A percentile compares a stretch with the other conserved stretches of the same genome.
phyloP scores from a whole-genome alignment of 495 filamentous ascomycete species.

The Thozetella sp. region DNA sequence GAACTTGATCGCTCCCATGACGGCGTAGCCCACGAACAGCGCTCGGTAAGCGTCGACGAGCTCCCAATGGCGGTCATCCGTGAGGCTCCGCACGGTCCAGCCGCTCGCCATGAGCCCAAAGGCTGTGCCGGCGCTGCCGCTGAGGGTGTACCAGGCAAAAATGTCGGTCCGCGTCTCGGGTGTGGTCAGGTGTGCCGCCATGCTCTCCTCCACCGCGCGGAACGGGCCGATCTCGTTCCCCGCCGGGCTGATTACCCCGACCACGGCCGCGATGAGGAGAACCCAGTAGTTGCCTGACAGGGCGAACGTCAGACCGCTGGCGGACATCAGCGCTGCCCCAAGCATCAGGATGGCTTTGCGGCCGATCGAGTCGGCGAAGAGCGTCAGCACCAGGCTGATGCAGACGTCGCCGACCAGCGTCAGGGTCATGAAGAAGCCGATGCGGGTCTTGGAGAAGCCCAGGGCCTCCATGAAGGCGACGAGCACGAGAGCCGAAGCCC shows the following conservation, averaged over 20 bases:
- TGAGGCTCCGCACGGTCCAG: constrained; percentile 59
- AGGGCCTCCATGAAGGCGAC: constrained; percentile 69
- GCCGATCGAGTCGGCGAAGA: constrained; percentile 75
- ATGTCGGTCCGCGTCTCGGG: constrained; percentile 67
- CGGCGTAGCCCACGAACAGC: constrained; percentile 72
- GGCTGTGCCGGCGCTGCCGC: constrained; percentile 70
- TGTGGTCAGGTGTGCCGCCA: constrained; percentile 71
- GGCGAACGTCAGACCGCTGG: constrained; percentile 70
- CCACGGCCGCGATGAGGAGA: constrained; percentile 69
- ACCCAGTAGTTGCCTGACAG: constrained; percentile 72
- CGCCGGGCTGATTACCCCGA: constrained; percentile 86
- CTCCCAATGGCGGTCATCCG: constrained; percentile 48
- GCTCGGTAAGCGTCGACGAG: constrained; percentile 63
- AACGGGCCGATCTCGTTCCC: constrained; percentile 84
- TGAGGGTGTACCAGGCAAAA: constrained; percentile 79
- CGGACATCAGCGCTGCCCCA: constrained; percentile 69
- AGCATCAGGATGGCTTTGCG: constrained; percentile 68
- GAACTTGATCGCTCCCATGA: constrained; percentile 69
- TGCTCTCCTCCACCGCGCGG: constrained; percentile 76
- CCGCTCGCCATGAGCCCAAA: constrained; percentile 68
- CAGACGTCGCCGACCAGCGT: constrained; percentile 80
- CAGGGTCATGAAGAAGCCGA: constrained; percentile 86
- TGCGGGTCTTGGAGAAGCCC: constrained; percentile 65
- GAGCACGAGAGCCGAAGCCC: constrained; percentile 73
- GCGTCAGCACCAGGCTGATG: constrained; percentile 74